Conservation (phyloP, 345 rosid species). For the Viola odorata region DNA sequence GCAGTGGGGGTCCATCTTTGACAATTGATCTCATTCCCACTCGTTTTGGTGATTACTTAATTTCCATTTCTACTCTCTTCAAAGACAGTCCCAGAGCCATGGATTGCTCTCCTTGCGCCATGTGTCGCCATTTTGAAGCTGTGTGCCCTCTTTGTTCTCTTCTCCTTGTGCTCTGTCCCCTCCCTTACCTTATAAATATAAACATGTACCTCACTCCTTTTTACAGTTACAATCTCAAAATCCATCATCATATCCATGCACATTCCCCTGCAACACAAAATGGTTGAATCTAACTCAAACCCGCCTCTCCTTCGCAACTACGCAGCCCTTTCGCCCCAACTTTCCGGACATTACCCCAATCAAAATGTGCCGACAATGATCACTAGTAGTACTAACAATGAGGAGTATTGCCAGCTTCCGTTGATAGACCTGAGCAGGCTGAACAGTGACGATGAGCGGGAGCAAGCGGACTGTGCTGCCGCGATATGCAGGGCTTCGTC, state of each 20-base stretch:
- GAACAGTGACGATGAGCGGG: slow-evolving; percentile 18
- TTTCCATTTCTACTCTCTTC: slow-evolving; percentile 20
- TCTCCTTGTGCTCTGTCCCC: slow-evolving; percentile 19
- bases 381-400: background rate
- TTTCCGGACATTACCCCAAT: background rate
- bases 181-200: slow-evolving; percentile 8
- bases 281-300: slow-evolving; percentile 14
- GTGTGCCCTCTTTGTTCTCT: slow-evolving; percentile 12
- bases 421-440: slow-evolving; percentile 42
- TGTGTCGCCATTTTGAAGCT: slow-evolving; percentile 30
- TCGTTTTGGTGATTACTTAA: background rate
- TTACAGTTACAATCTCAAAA: background rate
- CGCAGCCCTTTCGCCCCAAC: slow-evolving; percentile 16
- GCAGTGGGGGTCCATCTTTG: no score
- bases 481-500: slow-evolving; percentile 48
- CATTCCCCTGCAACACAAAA: background rate
- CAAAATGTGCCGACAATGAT: background rate
- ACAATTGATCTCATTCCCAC: no score
- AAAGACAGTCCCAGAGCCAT: slow-evolving; percentile 14
- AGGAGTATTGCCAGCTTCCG: slow-evolving; percentile 48
- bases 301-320: slow-evolving; percentile 39
- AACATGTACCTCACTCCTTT: background rate
- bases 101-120: slow-evolving; percentile 33
- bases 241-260: background rate
- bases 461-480: slow-evolving; percentile 22